These are phyloP conservation scores for Phytopythium mirpurense DNA, from an alignment of 352 stramenopile genomes.

Conservation along the genomic window DNA sequence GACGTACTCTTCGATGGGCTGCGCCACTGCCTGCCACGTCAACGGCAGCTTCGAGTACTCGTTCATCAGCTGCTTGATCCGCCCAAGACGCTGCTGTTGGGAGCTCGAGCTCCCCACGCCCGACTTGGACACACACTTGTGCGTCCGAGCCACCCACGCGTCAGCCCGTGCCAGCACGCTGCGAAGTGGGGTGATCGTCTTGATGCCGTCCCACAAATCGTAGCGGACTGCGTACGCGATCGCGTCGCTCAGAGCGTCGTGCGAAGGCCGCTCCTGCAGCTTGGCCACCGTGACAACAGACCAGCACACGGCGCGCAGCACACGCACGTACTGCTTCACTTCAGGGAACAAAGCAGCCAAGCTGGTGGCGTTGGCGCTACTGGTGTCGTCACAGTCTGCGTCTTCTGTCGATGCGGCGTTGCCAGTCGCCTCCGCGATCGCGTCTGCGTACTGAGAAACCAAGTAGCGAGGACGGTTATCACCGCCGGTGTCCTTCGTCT, in stretches of 20 bases:
- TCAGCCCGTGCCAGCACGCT: slow-evolving; percentile 74
- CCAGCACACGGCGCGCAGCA: slow-evolving; percentile 70
- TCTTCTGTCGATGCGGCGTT: background rate
- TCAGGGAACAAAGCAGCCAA: slow-evolving; percentile 73
- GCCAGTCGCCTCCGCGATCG: slow-evolving; percentile 24
- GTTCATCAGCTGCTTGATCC: slow-evolving; percentile 74
- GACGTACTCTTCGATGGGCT: slow-evolving; percentile 33
- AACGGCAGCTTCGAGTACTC: slow-evolving; percentile 87
- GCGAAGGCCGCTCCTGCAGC: slow-evolving; percentile 73
- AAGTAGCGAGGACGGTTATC: slow-evolving; percentile 31
- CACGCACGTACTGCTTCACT: slow-evolving; percentile 52
- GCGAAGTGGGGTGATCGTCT: slow-evolving; percentile 52
- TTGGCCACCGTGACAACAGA: slow-evolving; percentile 64
- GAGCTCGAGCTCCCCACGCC: slow-evolving; percentile 23
- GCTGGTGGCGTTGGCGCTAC: slow-evolving; percentile 4
- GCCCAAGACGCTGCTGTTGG: slow-evolving; percentile 36
- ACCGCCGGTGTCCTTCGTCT: slow-evolving; percentile 1
- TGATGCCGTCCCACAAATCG: slow-evolving; percentile 71
- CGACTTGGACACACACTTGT: slow-evolving; percentile 74
- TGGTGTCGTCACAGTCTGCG: background rate
- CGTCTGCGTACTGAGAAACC: slow-evolving; percentile 36
- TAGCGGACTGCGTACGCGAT: slow-evolving; percentile 61
- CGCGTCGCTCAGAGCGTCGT: slow-evolving; percentile 43
- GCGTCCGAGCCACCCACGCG: slow-evolving; percentile 70
- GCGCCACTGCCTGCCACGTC: slow-evolving; percentile 38